Base-by-base conservation (phyloP, 2,329 filamentous ascomycete genomes). In the Sporothrix pseudoabietina region DNA sequence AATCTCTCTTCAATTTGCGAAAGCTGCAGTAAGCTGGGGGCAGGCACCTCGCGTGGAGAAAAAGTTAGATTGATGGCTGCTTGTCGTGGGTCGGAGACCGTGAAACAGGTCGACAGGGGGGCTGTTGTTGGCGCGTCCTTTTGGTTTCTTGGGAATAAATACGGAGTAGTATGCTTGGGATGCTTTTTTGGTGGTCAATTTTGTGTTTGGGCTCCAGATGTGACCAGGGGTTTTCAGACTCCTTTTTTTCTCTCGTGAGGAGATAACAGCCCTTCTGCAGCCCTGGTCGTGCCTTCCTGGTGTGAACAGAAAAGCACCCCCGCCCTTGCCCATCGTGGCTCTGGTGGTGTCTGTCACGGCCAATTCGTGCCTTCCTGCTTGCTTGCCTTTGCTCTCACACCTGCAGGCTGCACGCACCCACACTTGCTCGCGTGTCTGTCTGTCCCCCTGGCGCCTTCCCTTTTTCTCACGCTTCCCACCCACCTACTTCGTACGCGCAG, bases 31-130 rank as follows among this genome's bases (percentile, higher is more conserved):
- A 14, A 41, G n/a, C 66, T 41, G 66, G 69, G 39, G 39, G 16
- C 52, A 30, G n/a, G 39, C 54, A 63, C 26, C 32, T 39, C n/a
- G 22, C 71, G 71, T 72, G 59, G 71, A 68, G 71, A 66, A 52
- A 52, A 49, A 59, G 71, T 69, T 69, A 69, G 41, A 73, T 69
- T 71, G 70, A 71, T 57, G 52, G 57, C 41, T 52, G 66, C 30
- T 52, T 19, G n/a, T 70, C 55, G 69, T 71, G 44, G 44, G 57
- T 55, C 55, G 44, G 14, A 59, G 54, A 61, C 30, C 22, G 41
- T 65, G 69, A 71, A 71, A 63, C 69, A 63, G 41, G 26, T 52
- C 30, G 19, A 54, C 41, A n/a, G 12, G 71, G 32, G 32, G 63
- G n/a, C 4, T 16, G 10, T 69, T 12, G 39, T 47, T 47, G 61